Percentiles rank a stretch among this genome's conserved stretches.
Evolutionary conservation across 106 monocot species (phyloP).

Genomic region (Acorus gramineus): DNA sequence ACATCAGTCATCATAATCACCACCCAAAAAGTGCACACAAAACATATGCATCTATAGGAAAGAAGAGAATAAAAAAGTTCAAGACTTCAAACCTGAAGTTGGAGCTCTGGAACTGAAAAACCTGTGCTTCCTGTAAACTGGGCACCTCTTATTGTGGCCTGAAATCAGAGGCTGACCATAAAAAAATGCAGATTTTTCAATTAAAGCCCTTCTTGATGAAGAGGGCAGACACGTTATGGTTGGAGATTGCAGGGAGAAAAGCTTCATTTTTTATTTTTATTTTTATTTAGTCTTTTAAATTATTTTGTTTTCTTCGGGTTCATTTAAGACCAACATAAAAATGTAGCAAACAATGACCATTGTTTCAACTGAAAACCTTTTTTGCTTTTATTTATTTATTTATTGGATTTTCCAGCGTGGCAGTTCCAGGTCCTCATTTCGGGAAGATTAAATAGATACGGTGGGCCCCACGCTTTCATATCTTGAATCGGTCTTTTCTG

Average conservation of each 20-base stretch:
- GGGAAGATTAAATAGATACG: constrained; percentile 9
- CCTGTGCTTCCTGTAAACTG: background rate
- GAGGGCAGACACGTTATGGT: background rate
- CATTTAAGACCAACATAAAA: too few species aligned
- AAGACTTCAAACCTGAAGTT: constrained; percentile 1
- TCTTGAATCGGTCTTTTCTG: background rate
- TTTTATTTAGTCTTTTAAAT: background rate
- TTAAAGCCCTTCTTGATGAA: background rate
- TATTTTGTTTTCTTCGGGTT: background rate
- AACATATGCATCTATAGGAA: background rate
- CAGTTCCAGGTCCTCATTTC: constrained; percentile 7
- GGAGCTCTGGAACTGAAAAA: constrained; percentile 1
- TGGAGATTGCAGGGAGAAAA: constrained; percentile 6
- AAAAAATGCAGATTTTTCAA: constrained; percentile 1
- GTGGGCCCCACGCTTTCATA: constrained; percentile 21
- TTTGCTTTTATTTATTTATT: too few species aligned
- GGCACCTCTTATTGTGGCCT: background rate
- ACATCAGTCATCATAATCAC: too few species aligned
- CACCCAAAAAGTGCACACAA: background rate
- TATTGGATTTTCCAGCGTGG: constrained; percentile 22
- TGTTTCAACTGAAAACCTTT: too few species aligned
- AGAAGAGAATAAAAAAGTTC: background rate
- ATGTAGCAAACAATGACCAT: too few species aligned
- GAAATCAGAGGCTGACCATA: constrained; percentile 6
- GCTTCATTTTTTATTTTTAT: constrained; percentile 3